Percentiles rank a stretch among this genome's conserved stretches.
Evolutionary conservation across 495 filamentous ascomycete species (phyloP).

Genomic region (Neurospora sp.): DNA sequence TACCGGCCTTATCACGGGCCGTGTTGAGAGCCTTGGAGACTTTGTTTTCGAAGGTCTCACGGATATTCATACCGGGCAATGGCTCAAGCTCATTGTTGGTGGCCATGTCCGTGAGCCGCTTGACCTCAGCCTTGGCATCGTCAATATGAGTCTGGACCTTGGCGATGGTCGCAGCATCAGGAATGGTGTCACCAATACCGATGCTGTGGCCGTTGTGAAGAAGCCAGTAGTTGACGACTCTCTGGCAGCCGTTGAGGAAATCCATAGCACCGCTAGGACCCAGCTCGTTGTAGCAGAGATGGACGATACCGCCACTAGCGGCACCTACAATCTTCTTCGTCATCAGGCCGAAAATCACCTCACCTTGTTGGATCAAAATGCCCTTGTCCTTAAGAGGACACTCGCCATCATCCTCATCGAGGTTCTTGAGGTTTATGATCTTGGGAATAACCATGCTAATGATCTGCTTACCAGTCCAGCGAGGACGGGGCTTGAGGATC

Average conservation of each 20-base stretch:
- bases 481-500: conserved; percentile 79
- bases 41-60: conserved; percentile 94
- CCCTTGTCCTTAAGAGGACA: conserved; percentile 69
- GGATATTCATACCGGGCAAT: conserved; percentile 91
- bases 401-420: conserved; percentile 42
- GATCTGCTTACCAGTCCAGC: conserved; percentile 99
- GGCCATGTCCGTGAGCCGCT: conserved; percentile 58
- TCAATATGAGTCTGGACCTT: conserved; percentile 72
- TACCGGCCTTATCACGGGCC: conserved; percentile 92
- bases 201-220: conserved; percentile 98
- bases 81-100: conserved; percentile 80
- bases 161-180: conserved; percentile 70
- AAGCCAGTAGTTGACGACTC: conserved; percentile 93
- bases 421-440: conserved; percentile 69
- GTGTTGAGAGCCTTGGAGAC: conserved; percentile 88
- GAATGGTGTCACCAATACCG: conserved; percentile 97
- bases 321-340: conserved; percentile 93
- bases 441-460: conserved; percentile 84
- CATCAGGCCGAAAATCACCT: conserved; percentile 81
- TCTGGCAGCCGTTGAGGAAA: conserved; percentile 93
- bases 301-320: conserved; percentile 75
- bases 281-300: conserved; percentile 93
- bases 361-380: conserved; percentile 71
- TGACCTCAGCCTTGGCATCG: conserved; percentile 70
- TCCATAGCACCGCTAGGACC: conserved; percentile 72